phyloP scores from a whole-genome alignment of 441 rosid genomes.

The Jatropha podagrica region DNA sequence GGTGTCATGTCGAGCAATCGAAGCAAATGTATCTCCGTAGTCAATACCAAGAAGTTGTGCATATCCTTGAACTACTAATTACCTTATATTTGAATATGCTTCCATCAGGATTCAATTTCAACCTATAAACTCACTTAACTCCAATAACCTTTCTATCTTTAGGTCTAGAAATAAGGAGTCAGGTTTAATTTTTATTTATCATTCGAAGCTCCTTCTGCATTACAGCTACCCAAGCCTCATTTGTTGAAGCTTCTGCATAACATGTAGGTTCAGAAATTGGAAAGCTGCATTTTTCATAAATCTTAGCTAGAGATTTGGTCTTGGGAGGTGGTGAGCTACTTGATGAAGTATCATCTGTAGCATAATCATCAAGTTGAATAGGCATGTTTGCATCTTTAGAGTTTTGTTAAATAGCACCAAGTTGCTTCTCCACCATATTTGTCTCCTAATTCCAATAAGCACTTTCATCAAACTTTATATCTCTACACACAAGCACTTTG shows the following conservation, averaged over 20 bases:
- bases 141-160: too few relatives aligned
- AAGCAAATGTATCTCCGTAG: too few relatives aligned
- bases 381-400: background rate
- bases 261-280: background rate
- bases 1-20: too few relatives aligned
- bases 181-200: background rate
- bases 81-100: too few relatives aligned
- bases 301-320: background rate
- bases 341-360: too few relatives aligned
- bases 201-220: background rate
- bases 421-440: background rate
- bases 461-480: slow-evolving; percentile 3
- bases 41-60: too few relatives aligned
- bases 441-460: background rate
- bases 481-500: background rate
- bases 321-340: too few relatives aligned
- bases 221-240: background rate
- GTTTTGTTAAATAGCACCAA: background rate
- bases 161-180: background rate
- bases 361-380: background rate
- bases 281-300: background rate
- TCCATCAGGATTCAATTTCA: too few relatives aligned
- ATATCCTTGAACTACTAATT: too few relatives aligned
- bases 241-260: background rate
- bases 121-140: too few relatives aligned